Evolutionary conservation across 306 rosid species (phyloP).

Genomic region (Styphnolobium japonicum): DNA sequence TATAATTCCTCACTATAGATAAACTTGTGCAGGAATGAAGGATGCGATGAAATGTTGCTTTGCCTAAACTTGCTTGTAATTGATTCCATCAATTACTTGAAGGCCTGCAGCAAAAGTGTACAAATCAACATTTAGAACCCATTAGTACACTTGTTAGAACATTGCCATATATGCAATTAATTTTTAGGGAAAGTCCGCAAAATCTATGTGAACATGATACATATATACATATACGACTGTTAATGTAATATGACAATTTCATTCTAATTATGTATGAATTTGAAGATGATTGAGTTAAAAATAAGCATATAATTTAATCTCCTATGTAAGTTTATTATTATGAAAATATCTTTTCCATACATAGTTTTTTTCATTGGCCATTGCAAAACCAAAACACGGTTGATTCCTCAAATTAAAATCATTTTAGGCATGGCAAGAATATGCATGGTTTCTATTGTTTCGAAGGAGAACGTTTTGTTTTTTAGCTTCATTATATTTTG

Average conservation of each 20-base stretch:
- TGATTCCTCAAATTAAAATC: background rate
- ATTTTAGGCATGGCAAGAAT: background rate
- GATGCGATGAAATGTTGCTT: background rate
- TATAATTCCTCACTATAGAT: background rate
- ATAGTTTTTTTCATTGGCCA: too few species aligned
- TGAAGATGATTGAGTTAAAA: background rate
- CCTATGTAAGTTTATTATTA: background rate
- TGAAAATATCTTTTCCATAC: background rate
- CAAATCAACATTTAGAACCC: background rate
- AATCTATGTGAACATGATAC: background rate
- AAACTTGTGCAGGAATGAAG: background rate
- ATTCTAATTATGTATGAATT: background rate
- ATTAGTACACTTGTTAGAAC: background rate
- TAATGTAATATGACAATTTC: background rate
- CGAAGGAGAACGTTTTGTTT: background rate
- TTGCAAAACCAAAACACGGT: background rate
- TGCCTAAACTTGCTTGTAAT: background rate
- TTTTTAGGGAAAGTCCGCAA: background rate
- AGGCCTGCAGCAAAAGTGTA: constrained; percentile 25
- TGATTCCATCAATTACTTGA: constrained; percentile 20
- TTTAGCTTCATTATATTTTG: background rate
- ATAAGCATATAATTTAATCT: background rate
- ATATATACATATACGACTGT: background rate
- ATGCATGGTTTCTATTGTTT: background rate
- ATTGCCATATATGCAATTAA: background rate